phyloP scores from a whole-genome alignment of 768 basidiomycete species.

The Cystofilobasidium bisporidii region DNA sequence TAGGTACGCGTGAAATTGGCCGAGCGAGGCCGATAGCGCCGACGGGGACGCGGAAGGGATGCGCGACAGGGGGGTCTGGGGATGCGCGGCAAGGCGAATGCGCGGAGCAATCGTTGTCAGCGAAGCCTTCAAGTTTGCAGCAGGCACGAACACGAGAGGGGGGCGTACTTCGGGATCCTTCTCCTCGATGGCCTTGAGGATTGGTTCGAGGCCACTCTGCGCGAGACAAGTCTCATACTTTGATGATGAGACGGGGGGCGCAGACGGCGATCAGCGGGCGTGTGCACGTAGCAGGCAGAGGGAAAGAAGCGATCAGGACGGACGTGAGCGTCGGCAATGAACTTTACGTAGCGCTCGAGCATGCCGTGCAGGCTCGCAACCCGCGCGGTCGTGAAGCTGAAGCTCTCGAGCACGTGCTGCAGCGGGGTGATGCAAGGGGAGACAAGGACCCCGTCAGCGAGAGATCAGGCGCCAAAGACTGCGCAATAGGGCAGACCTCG shows the following conservation, averaged over 20 bases:
- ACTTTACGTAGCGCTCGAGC: constrained; percentile 54
- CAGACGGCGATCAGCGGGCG: neutral
- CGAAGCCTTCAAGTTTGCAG: no score
- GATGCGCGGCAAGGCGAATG: neutral
- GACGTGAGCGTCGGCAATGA: constrained; percentile 78
- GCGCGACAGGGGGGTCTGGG: constrained; percentile 64
- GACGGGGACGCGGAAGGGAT: constrained; percentile 57
- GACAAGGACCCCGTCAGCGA: neutral
- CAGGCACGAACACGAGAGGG: neutral
- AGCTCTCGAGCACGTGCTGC: constrained; percentile 38
- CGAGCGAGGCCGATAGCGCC: constrained; percentile 54
- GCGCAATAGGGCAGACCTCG: constrained; percentile 48
- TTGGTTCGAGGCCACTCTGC: constrained; percentile 43
- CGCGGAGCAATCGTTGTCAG: no score
- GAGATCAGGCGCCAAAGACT: neutral
- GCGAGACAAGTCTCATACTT: constrained; percentile 42
- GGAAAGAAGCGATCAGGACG: neutral
- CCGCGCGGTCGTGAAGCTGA: constrained; percentile 40
- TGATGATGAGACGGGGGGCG: constrained; percentile 1
- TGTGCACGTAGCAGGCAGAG: neutral
- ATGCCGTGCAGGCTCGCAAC: constrained; percentile 50
- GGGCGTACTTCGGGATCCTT: constrained; percentile 39
- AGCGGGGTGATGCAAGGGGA: no score
- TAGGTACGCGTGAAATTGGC: constrained; percentile 69
- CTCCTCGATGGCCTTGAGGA: constrained; percentile 40